Percentiles rank a stretch among this genome's conserved stretches.
These are phyloP conservation scores for Cucurbita argyrosperma DNA, from an alignment of 306 rosid species.

Conservation along the genomic window DNA sequence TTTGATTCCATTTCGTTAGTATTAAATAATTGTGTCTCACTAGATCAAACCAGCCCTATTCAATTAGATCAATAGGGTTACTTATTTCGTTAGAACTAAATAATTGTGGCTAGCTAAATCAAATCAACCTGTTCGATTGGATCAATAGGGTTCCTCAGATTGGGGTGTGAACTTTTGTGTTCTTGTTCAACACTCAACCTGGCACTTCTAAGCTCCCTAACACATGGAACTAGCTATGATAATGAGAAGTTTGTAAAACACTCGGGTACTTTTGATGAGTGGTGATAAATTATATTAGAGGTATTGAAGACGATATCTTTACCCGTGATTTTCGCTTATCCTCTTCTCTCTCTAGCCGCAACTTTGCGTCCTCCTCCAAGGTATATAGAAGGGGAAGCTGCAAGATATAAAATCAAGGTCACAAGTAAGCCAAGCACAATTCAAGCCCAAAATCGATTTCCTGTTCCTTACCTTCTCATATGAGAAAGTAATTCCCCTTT, in stretches of 20 bases:
- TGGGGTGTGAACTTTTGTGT: neutral
- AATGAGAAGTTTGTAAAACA: neutral
- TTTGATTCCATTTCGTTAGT: no score
- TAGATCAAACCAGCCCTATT: no score
- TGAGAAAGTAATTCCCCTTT: conserved; percentile 69
- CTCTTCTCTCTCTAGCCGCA: conserved; percentile 55
- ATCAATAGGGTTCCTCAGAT: neutral
- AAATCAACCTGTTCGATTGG: neutral
- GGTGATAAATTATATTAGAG: neutral
- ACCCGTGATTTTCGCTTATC: conserved; percentile 81
- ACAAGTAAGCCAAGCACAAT: neutral
- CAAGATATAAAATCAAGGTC: conserved; percentile 7
- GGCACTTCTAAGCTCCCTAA: neutral
- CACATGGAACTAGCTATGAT: neutral
- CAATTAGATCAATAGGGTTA: no score
- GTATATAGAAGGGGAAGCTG: conserved; percentile 49
- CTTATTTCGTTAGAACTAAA: neutral
- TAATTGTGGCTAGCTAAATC: neutral
- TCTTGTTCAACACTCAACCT: neutral
- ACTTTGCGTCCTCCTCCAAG: conserved; percentile 45
- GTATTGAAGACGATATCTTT: neutral
- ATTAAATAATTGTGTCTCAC: no score
- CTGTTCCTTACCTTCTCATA: conserved; percentile 62
- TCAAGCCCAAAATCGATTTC: neutral
- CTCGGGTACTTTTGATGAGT: neutral